Percentiles rank a stretch among this genome's conserved stretches.
These are phyloP conservation scores for Ascochyta rabiei DNA, from an alignment of 2,329 filamentous ascomycete species.

Conservation along the genomic window DNA sequence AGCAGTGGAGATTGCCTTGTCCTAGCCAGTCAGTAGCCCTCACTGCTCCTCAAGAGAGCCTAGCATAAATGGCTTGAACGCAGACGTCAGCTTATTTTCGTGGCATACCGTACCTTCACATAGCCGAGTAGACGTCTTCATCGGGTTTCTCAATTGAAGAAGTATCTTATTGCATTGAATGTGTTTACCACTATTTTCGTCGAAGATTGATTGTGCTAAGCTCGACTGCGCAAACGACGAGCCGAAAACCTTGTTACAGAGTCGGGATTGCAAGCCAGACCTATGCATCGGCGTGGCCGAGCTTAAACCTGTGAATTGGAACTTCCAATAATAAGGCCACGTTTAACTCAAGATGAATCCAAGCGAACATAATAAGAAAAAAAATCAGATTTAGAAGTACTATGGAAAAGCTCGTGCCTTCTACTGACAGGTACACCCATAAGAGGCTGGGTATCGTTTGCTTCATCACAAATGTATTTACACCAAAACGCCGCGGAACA, in stretches of 20 bases:
- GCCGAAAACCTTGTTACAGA: too few species aligned
- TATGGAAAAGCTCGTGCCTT: not conserved
- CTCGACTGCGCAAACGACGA: too few species aligned
- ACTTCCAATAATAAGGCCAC: too few species aligned
- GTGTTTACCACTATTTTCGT: too few species aligned
- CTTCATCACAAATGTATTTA: not conserved
- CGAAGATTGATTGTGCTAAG: not conserved
- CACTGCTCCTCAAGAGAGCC: too few species aligned
- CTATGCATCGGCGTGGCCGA: too few species aligned
- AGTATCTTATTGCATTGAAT: not conserved
- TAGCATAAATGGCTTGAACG: not conserved
- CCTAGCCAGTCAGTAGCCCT: too few species aligned
- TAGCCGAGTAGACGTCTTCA: not conserved
- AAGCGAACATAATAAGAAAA: too few species aligned
- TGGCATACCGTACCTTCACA: not conserved
- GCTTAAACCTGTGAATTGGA: too few species aligned
- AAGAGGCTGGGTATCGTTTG: slow-evolving; percentile 7
- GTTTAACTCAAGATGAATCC: too few species aligned
- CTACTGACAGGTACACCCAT: slow-evolving; percentile 1
- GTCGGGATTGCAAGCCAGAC: too few species aligned
- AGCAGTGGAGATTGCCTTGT: too few species aligned
- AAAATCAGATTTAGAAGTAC: not conserved
- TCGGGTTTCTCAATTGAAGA: not conserved
- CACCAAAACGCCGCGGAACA: not conserved
- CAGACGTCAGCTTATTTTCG: not conserved